Evolutionary conservation across 148 eudicot species (phyloP), one percentile per base, ranked within the genome.

Genomic region (Camellia granthamiana): DNA sequence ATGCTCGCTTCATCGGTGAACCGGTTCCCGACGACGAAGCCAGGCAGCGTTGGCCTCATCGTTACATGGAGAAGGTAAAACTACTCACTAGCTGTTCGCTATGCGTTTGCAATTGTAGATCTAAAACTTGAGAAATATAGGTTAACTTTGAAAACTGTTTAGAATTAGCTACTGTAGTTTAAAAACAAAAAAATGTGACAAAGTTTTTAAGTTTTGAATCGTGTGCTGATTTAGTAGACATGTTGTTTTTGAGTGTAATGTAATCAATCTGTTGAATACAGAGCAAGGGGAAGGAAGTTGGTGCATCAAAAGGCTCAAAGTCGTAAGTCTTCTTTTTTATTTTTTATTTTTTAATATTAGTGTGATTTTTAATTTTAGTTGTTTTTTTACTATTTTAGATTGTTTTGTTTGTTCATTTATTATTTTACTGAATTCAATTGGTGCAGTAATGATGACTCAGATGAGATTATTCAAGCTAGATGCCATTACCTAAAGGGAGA

Each of bases 401-500:
- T 15, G 15, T 4, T 42, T 10, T 78, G 3, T 43, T 69, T 43
- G 7, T 1, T 12, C 14, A n/a, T 69, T 41, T 74, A 8, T 60
- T 54, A 10, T 78, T 12, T 11, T 67, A 58, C 15, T 70, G 10
- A 79, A 1, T 60, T 68, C 7, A 21, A 43, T 67, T 67, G 30
- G 30, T 21, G 9, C 76, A 87, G 84, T 16, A 62, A 77, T 16
- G 83, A 77, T 3, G 86, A 77, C 16, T 70, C 76, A 3, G 88
- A 81, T 5, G 83, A 84, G 54, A 1, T 83, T 4, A 74, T 70
- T 2, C 80, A 58, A 46, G 93, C 91, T 3, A 85, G 77, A 63
- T 13, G 72, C 7, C 98, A 95, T 52, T 95, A 82, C 62, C 56
- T 75, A 1, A 80, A 77, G 80, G 94, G 90, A 0, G 85, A 83